phyloP scores from a whole-genome alignment of 176 grass and related monocot species.

The Puccinellia tenuiflora region DNA sequence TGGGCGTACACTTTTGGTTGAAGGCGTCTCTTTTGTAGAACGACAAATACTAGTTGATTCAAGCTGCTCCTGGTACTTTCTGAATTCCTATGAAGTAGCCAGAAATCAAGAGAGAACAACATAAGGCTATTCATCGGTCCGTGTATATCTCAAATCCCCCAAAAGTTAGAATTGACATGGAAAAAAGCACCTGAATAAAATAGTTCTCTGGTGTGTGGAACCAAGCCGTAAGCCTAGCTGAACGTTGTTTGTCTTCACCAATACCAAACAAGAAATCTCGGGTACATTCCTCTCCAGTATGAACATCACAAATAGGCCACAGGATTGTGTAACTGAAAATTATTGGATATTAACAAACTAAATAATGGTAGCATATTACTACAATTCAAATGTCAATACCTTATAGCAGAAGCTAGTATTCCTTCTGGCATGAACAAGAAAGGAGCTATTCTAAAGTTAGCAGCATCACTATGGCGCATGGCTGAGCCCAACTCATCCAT shows the following conservation, averaged over 20 bases:
- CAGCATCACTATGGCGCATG: slow-evolving; percentile 72
- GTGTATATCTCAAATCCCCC: not conserved
- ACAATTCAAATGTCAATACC: slow-evolving; percentile 40
- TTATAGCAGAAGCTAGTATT: slow-evolving; percentile 70
- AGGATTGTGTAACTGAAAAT: slow-evolving; percentile 87
- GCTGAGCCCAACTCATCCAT: slow-evolving; percentile 98
- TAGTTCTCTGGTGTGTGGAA: slow-evolving; percentile 92
- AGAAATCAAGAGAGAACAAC: not conserved
- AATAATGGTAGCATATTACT: not conserved
- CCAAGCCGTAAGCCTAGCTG: slow-evolving; percentile 97
- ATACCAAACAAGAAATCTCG: slow-evolving; percentile 88
- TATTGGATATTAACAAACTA: slow-evolving; percentile 27
- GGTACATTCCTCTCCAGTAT: slow-evolving; percentile 77
- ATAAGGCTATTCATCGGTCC: not conserved
- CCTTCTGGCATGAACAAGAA: slow-evolving; percentile 95
- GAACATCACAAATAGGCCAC: slow-evolving; percentile 73
- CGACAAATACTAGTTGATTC: slow-evolving; percentile 45
- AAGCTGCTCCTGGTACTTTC: slow-evolving; percentile 63
- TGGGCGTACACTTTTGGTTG: slow-evolving; percentile 48
- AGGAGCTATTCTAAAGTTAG: slow-evolving; percentile 85
- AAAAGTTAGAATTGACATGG: not conserved
- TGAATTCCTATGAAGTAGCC: slow-evolving; percentile 56
- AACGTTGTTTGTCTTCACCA: slow-evolving; percentile 77
- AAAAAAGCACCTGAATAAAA: slow-evolving; percentile 69
- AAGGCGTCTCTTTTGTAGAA: slow-evolving; percentile 3